Percentiles rank a stretch among this genome's conserved stretches.
Conservation (phyloP, 495 filamentous ascomycete species). For the Lophiotrema nucula region DNA sequence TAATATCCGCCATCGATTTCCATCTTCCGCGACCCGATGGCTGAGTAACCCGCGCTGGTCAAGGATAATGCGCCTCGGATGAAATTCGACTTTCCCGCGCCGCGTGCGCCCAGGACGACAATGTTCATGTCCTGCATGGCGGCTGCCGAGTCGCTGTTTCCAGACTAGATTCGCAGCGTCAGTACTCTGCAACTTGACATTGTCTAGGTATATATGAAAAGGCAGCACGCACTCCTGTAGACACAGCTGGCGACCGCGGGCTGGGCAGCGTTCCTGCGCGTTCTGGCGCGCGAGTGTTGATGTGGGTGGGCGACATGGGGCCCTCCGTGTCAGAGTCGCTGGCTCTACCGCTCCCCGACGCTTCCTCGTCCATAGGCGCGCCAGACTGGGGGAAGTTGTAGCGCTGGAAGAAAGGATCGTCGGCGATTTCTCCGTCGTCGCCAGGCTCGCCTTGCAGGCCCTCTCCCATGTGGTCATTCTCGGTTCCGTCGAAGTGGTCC, state of each 20-base stretch:
- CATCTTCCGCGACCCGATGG: slow-evolving; percentile 65
- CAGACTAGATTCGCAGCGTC: slow-evolving; percentile 24
- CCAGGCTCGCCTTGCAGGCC: slow-evolving; percentile 9
- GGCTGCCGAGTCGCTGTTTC: slow-evolving; percentile 24
- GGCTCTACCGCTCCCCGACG: slow-evolving; percentile 22
- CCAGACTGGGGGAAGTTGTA: slow-evolving; percentile 26
- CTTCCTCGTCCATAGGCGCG: slow-evolving; percentile 8
- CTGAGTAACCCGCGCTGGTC: slow-evolving; percentile 51
- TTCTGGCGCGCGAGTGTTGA: slow-evolving; percentile 10
- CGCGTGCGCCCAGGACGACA: slow-evolving; percentile 75
- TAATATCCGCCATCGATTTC: slow-evolving; percentile 74
- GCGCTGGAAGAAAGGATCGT: slow-evolving; percentile 38
- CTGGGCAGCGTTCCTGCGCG: slow-evolving; percentile 18
- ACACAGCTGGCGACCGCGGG: slow-evolving; percentile 26
- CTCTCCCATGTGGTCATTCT: slow-evolving; percentile 13
- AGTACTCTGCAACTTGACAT: neutral
- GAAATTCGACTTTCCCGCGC: slow-evolving; percentile 88
- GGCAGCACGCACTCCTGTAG: slow-evolving; percentile 23
- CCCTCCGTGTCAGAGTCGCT: slow-evolving; percentile 36
- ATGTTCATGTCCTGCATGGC: slow-evolving; percentile 73
- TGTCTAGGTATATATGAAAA: neutral
- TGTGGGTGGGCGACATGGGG: slow-evolving; percentile 33
- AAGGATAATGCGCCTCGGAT: slow-evolving; percentile 77
- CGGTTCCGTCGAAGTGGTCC: slow-evolving; percentile 19
- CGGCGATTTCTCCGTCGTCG: slow-evolving; percentile 36